Evolutionary conservation across 257 asterid genomes (phyloP).

Genomic region (Mentha longifolia): DNA sequence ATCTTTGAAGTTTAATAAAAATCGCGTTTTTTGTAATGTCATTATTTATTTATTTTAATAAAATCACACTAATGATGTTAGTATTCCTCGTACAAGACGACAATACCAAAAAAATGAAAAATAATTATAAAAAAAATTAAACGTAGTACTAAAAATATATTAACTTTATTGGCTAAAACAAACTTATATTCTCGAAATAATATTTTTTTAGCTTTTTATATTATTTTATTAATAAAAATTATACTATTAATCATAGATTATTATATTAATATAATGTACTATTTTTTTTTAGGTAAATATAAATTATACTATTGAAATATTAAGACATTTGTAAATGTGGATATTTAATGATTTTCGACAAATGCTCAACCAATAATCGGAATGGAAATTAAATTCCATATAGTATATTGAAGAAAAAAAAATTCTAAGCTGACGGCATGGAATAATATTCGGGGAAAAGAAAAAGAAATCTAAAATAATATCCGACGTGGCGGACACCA

Average conservation of each 20-base stretch:
- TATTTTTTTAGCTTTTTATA: too few species aligned
- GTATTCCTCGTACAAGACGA: neutral
- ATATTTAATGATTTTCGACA: too few species aligned
- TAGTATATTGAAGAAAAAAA: neutral
- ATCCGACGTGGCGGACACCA: slow-evolving; percentile 48
- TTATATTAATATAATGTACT: too few species aligned
- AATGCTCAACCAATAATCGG: neutral
- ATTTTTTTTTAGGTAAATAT: too few species aligned
- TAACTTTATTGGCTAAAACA: too few species aligned
- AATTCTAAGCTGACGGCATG: neutral
- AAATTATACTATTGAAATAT: too few species aligned
- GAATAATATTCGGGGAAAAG: neutral
- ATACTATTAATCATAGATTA: too few species aligned
- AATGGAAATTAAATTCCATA: neutral
- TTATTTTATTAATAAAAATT: too few species aligned
- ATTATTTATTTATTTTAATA: neutral
- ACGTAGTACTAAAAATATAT: too few species aligned
- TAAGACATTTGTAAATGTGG: too few species aligned
- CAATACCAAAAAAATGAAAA: neutral
- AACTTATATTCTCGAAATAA: too few species aligned
- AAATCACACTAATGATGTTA: neutral
- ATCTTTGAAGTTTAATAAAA: neutral
- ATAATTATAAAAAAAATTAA: too few species aligned
- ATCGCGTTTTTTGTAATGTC: neutral
- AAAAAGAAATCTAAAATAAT: neutral